These are phyloP conservation scores for Sphagnum tenellum DNA, from an alignment of 225 moss, liverwort and hornwort genomes.

Conservation along the genomic window DNA sequence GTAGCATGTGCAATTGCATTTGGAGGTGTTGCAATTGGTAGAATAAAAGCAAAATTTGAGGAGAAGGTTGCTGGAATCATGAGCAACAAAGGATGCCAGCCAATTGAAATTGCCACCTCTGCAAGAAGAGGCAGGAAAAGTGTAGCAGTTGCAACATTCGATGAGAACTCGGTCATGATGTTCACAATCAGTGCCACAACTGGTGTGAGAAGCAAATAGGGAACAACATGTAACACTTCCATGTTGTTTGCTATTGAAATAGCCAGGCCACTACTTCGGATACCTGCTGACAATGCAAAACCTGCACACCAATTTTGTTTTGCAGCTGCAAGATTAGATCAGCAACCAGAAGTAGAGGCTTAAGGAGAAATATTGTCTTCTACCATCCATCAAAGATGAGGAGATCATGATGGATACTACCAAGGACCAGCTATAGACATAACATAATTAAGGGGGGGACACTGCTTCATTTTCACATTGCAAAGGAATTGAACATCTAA, in stretches of 20 bases:
- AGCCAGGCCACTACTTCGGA: slow-evolving; percentile 33
- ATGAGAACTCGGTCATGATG: slow-evolving; percentile 39
- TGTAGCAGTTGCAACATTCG: slow-evolving; percentile 52
- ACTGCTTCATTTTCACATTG: too few relatives aligned
- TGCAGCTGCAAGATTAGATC: neutral
- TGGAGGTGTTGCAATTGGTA: slow-evolving; percentile 11
- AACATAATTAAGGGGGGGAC: too few relatives aligned
- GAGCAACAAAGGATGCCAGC: slow-evolving; percentile 42
- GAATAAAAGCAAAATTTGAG: slow-evolving; percentile 1
- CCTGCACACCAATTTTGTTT: neutral
- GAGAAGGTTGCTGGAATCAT: slow-evolving; percentile 11
- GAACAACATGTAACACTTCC: slow-evolving; percentile 26
- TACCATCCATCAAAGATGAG: too few relatives aligned
- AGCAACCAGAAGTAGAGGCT: neutral
- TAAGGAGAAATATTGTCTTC: too few relatives aligned
- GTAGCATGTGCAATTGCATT: slow-evolving; percentile 5
- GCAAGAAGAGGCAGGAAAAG: slow-evolving; percentile 49
- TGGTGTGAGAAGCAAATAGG: slow-evolving; percentile 33
- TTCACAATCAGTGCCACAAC: slow-evolving; percentile 23
- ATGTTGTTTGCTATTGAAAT: slow-evolving; percentile 42
- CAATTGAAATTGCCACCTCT: slow-evolving; percentile 33
- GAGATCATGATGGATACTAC: too few relatives aligned
- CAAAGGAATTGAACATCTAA: neutral
- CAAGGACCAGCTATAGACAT: too few relatives aligned
- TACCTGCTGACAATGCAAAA: slow-evolving; percentile 17